Conservation (phyloP, 371 early-diverging fungal species). For the Mortierella sp. region DNA sequence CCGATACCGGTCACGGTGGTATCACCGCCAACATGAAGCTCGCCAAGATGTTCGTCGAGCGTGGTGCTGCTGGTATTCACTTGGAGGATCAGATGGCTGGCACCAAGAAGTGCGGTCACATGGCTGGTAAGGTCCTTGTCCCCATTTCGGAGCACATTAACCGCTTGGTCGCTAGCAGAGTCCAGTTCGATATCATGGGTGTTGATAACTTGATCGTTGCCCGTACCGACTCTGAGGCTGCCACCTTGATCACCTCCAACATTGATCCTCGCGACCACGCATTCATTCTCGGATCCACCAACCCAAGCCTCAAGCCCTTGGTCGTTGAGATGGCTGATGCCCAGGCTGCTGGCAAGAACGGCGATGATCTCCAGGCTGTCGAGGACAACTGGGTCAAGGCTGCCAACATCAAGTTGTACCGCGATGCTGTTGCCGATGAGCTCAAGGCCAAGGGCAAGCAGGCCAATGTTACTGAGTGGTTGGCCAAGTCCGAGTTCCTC, state of each 20-base stretch:
- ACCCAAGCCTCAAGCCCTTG: constrained; percentile 79
- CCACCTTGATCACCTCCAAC: constrained; percentile 95
- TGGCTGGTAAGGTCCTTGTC: constrained; percentile 99
- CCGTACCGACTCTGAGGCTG: constrained; percentile 98
- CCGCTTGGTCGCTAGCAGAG: constrained; percentile 95
- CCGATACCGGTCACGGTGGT: constrained; percentile 97
- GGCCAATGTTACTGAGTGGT: constrained; percentile 65
- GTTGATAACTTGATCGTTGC: constrained; percentile 95
- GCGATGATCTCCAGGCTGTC: constrained; percentile 83
- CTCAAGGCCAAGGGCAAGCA: constrained; percentile 69
- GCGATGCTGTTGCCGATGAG: constrained; percentile 86
- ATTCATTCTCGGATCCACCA: constrained; percentile 94
- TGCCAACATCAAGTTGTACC: constrained; percentile 89
- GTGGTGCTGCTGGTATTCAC: constrained; percentile 93
- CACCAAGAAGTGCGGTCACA: constrained; percentile 99
- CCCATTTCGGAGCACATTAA: constrained; percentile 98
- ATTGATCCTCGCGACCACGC: constrained; percentile 97
- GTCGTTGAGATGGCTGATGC: constrained; percentile 87
- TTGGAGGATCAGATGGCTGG: constrained; percentile 96
- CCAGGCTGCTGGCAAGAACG: constrained; percentile 78
- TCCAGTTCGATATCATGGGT: constrained; percentile 98
- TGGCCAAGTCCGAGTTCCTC: constrained; percentile 68
- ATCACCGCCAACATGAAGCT: constrained; percentile 94
- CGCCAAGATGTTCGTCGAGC: constrained; percentile 95
- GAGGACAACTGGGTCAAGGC: constrained; percentile 91